phyloP scores from a whole-genome alignment of 75 land plant species.

The Pinus tabuliformis region DNA sequence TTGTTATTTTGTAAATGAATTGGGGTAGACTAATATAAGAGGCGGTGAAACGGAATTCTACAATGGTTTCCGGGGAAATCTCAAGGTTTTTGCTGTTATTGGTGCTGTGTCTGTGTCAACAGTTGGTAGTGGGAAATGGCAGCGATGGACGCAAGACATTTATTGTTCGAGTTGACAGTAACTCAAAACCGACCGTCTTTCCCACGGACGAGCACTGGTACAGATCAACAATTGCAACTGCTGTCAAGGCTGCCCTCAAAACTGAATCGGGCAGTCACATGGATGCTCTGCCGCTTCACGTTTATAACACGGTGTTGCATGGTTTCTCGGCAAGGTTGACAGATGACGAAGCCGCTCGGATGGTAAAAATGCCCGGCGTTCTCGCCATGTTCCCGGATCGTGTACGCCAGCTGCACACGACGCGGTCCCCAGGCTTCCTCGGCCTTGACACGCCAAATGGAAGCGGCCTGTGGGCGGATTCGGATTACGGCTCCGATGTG shows the following conservation, averaged over 20 bases:
- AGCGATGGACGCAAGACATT: background rate
- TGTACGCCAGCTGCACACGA: conserved; percentile 49
- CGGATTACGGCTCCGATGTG: conserved; percentile 81
- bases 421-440: conserved; percentile 66
- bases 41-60: background rate
- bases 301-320: conserved; percentile 46
- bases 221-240: background rate
- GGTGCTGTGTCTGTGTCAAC: background rate
- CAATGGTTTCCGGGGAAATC: background rate
- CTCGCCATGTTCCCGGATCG: conserved; percentile 53
- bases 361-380: conserved; percentile 42
- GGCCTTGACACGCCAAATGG: conserved; percentile 30
- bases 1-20: no score
- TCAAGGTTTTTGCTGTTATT: background rate
- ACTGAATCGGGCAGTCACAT: no score
- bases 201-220: background rate
- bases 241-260: background rate
- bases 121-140: no score
- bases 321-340: conserved; percentile 78
- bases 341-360: conserved; percentile 21
- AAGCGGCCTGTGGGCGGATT: conserved; percentile 69
- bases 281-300: conserved; percentile 28
- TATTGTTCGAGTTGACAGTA: background rate
- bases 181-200: background rate
- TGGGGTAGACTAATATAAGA: no score